Conservation (phyloP, 2,329 filamentous ascomycete genomes). For the Onygenales sp. region DNA sequence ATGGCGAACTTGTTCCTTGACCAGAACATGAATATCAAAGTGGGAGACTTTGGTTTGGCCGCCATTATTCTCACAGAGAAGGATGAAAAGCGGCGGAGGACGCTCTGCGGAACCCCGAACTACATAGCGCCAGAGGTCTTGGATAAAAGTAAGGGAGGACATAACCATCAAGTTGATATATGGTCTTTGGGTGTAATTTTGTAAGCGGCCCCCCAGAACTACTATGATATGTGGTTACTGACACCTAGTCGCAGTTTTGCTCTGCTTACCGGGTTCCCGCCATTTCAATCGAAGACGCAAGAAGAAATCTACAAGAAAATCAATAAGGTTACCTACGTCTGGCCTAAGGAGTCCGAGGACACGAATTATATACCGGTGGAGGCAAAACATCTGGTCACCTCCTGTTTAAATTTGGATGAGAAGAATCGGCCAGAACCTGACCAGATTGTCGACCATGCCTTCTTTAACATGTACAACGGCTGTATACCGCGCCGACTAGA, state of each 20-base stretch:
- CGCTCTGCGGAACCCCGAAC: conserved; percentile 92
- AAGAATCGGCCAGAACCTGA: conserved; percentile 41
- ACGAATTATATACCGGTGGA: conserved; percentile 40
- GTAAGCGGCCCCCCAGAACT: conserved; percentile 40
- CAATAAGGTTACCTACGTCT: conserved; percentile 38
- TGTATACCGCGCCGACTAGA: conserved; percentile 38
- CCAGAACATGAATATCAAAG: conserved; percentile 90
- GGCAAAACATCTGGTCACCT: conserved; percentile 39
- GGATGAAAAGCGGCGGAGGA: conserved; percentile 78
- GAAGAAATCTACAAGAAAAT: conserved; percentile 44
- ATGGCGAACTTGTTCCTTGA: conserved; percentile 98
- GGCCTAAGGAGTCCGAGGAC: conserved; percentile 37
- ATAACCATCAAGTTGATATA: conserved; percentile 96
- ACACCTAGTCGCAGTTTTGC: conserved; percentile 59
- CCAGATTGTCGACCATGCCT: conserved; percentile 40
- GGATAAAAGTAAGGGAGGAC: conserved; percentile 85
- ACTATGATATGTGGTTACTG: conserved; percentile 9
- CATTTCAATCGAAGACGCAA: conserved; percentile 70
- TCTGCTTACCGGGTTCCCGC: conserved; percentile 90
- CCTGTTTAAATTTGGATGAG: conserved; percentile 39
- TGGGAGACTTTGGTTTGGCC: conserved; percentile 92
- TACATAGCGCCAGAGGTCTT: conserved; percentile 97
- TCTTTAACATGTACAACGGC: conserved; percentile 42
- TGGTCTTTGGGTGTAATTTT: conserved; percentile 98
- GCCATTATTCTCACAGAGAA: conserved; percentile 84